Evolutionary conservation across 345 rosid species (phyloP).

Genomic region (Euphorbia pulcherrima): DNA sequence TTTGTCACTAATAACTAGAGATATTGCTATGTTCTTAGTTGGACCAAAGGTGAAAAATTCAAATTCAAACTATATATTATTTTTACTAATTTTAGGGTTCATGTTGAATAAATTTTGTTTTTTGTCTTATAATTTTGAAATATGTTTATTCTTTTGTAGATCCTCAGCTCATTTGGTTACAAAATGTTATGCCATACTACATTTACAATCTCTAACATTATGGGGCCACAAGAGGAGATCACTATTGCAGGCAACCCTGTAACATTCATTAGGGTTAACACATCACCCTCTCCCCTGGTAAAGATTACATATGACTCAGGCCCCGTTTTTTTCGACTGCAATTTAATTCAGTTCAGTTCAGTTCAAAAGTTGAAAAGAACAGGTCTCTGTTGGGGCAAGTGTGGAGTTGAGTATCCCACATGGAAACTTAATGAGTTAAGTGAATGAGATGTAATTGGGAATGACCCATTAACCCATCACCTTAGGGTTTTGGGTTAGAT

Average conservation of each 20-base stretch:
- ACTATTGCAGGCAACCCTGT: constrained; percentile 42
- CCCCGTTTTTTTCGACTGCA: too few species aligned
- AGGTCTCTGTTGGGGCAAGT: too few species aligned
- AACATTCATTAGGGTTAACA: constrained; percentile 35
- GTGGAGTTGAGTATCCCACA: too few species aligned
- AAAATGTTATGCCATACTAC: constrained; percentile 45
- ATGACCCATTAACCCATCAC: too few species aligned
- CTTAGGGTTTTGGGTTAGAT: too few species aligned
- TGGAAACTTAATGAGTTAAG: too few species aligned
- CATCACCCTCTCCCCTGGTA: constrained; percentile 51
- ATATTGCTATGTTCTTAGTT: constrained; percentile 34
- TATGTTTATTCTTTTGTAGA: constrained; percentile 27
- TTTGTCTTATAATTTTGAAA: too few species aligned
- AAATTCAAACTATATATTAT: too few species aligned
- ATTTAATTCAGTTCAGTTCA: too few species aligned
- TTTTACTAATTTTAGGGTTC: background rate
- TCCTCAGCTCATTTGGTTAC: constrained; percentile 44
- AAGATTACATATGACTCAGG: too few species aligned
- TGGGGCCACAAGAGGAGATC: constrained; percentile 52
- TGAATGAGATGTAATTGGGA: too few species aligned
- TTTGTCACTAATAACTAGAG: constrained; percentile 41
- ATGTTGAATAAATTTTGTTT: background rate
- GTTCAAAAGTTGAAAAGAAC: too few species aligned
- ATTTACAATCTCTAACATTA: constrained; percentile 50
- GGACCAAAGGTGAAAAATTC: constrained; percentile 41